Evolutionary conservation across 1,284 basidiomycete genomes (phyloP), one percentile per base, ranked within the genome.

Genomic region (Trametes hirsuta): DNA sequence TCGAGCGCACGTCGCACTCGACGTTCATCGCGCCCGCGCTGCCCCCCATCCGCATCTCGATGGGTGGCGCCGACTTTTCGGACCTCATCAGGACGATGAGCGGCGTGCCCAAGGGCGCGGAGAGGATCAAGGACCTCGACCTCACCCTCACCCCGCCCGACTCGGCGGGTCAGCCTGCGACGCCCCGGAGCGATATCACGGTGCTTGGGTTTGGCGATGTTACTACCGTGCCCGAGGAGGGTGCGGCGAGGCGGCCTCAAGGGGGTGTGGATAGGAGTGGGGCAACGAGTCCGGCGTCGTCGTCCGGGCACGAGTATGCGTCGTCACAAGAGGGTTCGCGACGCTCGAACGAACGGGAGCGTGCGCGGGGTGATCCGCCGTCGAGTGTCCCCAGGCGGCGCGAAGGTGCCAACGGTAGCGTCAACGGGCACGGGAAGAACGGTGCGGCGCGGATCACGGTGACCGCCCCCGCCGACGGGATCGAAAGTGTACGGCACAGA

Each of bases 11-110:
- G n/a, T 87, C 86, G 15, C 83, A 82, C 65, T 80, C 88, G 12
- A 91, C 90, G 18, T 91, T 85, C 72, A 91, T 91, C 55, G 88
- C 89, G 1, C 91, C 91, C 45, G 90, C 90, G 5, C 76, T 93
- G 34, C 91, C 90, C 4, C 91, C 91, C 0, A 92, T 93, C 67
- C 84, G 91, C 24, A 89, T 93, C 70, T 94, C 92, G 9, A 84
- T 95, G 80, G 88, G 86, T 65, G 82, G 86, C 42, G 80, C 84
- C 1, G 93, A 95, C 72, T 93, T 95, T 65, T 84, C 88, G 0
- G 87, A 90, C 61, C 72, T 91, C 18, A 79, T 91, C 47, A 84
- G 75, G 67, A 81, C 82, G 24, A 81, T 87, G 5, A 81, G 79
- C 76, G 52, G 47, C 34, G 52, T 50, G 47, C 47, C 46, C 6